Percentiles rank a stretch among this genome's conserved stretches.
These are phyloP conservation scores for Fusarium cicatricum DNA, from an alignment of 2,329 filamentous ascomycete genomes.

Conservation along the genomic window DNA sequence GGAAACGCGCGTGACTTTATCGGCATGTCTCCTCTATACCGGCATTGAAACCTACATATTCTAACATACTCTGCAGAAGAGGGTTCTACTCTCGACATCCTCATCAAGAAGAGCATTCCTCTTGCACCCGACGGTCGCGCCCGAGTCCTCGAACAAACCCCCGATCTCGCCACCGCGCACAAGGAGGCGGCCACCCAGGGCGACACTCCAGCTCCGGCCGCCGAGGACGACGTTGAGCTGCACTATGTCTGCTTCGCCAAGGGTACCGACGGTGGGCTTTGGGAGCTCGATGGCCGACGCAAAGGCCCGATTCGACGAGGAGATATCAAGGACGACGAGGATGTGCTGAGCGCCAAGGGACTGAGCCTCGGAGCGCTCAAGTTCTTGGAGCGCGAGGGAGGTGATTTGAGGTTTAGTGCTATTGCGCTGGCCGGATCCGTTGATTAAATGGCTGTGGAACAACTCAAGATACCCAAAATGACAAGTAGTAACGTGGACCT, in stretches of 20 bases:
- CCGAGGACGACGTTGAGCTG: conserved; percentile 84
- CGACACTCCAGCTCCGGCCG: conserved; percentile 79
- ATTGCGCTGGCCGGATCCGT: conserved; percentile 62
- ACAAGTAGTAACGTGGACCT: not conserved
- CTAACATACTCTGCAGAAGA: conserved; percentile 46
- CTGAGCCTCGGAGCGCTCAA: conserved; percentile 71
- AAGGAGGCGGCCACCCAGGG: conserved; percentile 78
- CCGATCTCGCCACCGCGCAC: conserved; percentile 80
- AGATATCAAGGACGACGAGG: conserved; percentile 65
- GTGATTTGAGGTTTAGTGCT: conserved; percentile 66
- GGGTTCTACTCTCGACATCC: conserved; percentile 65
- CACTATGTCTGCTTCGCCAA: conserved; percentile 98
- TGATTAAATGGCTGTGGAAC: conserved; percentile 47
- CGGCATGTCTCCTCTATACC: conserved; percentile 45
- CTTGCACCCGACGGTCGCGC: conserved; percentile 73
- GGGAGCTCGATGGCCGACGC: conserved; percentile 67
- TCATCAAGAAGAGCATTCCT: conserved; percentile 76
- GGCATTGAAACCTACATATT: not conserved
- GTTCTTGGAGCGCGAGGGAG: conserved; percentile 64
- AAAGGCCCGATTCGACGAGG: conserved; percentile 67
- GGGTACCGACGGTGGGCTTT: conserved; percentile 67
- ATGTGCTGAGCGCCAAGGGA: conserved; percentile 78
- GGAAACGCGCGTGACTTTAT: conserved; percentile 73
- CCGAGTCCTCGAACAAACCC: conserved; percentile 77
- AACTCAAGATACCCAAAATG: conserved; percentile 23